Percentiles rank a stretch among this genome's conserved stretches.
Evolutionary conservation across 371 early-diverging fungal species (phyloP).

Genomic region (Mycotypha africana): DNA sequence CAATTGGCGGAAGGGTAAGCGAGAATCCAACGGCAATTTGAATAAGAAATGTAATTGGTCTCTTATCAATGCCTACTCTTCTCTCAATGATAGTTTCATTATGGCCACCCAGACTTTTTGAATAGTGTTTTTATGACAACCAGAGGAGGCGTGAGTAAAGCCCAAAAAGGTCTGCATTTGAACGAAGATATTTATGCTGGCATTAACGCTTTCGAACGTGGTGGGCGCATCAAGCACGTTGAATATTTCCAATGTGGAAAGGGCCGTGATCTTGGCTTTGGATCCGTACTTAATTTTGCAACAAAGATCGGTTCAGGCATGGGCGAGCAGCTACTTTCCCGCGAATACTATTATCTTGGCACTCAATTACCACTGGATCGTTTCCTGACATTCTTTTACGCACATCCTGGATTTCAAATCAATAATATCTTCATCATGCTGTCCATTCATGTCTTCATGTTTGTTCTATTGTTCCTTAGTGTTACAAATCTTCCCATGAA

Average conservation of each 20-base stretch:
- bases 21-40: too few relatives aligned
- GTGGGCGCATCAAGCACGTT: conserved; percentile 85
- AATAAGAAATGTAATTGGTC: too few relatives aligned
- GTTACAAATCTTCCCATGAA: conserved; percentile 62
- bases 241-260: conserved; percentile 93
- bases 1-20: conserved; percentile 76
- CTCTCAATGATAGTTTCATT: too few relatives aligned
- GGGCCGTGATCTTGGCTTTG: conserved; percentile 89
- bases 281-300: conserved; percentile 83
- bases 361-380: conserved; percentile 81
- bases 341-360: conserved; percentile 88
- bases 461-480: conserved; percentile 71
- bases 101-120: conserved; percentile 91
- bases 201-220: conserved; percentile 82
- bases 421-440: conserved; percentile 89
- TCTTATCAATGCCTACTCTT: too few relatives aligned
- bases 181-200: conserved; percentile 95
- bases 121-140: conserved; percentile 88
- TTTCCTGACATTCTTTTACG: conserved; percentile 85
- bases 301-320: conserved; percentile 92
- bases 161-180: conserved; percentile 85
- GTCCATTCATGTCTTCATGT: conserved; percentile 80
- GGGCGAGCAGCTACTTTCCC: conserved; percentile 89
- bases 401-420: conserved; percentile 88
- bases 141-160: conserved; percentile 85